These are phyloP conservation scores for Poteriospumella lacustris DNA, from an alignment of 108 stramenopile species.

Conservation along the genomic window DNA sequence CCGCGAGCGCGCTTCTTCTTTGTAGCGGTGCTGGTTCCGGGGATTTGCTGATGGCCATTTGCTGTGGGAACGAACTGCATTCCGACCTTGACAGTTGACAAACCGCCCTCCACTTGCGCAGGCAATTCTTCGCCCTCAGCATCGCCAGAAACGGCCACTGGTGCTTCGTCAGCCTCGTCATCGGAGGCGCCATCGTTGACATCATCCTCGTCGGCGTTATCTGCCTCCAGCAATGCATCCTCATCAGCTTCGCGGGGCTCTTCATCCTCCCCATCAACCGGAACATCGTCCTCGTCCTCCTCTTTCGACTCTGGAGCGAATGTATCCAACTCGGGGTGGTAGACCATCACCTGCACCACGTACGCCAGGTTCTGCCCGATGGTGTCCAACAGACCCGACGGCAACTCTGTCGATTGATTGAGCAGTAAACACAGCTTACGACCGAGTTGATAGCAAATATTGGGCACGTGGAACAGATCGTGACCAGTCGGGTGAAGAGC, in stretches of 20 bases:
- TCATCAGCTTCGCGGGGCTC: no score
- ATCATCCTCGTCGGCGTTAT: no score
- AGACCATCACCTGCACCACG: neutral
- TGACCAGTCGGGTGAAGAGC: neutral
- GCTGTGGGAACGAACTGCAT: neutral
- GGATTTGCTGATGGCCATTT: neutral
- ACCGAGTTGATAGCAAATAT: conserved; percentile 18
- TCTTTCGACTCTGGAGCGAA: neutral
- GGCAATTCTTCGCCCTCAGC: neutral
- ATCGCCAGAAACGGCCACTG: no score
- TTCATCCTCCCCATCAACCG: no score
- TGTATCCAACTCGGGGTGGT: neutral
- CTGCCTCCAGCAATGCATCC: no score
- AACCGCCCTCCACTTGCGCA: neutral
- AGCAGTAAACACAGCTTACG: conserved; percentile 11
- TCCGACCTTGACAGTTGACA: neutral
- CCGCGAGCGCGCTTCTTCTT: no score
- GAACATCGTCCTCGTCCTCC: no score
- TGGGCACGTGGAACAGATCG: neutral
- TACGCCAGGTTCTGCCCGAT: neutral
- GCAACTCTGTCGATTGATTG: conserved; percentile 15
- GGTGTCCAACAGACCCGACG: neutral
- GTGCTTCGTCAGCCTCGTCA: no score
- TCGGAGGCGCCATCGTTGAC: no score
- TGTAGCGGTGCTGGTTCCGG: neutral